These are phyloP conservation scores for Schwanniomyces pseudopolymorphus DNA, from an alignment of 805 yeast genomes.

Conservation along the genomic window DNA sequence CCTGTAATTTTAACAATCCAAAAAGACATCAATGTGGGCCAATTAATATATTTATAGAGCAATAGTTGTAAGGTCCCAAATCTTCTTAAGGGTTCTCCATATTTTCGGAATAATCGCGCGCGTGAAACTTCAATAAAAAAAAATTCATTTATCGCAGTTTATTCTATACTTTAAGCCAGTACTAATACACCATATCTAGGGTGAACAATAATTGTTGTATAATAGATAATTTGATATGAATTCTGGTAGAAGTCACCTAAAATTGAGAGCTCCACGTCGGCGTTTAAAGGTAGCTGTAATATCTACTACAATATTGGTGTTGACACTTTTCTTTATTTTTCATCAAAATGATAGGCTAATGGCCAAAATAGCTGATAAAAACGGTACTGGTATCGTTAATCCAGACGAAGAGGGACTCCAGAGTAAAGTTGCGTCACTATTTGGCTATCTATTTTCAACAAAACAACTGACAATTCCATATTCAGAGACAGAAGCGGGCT, in stretches of 20 bases:
- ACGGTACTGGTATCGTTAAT: background rate
- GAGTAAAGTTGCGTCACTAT: background rate
- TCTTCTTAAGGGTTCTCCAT: background rate
- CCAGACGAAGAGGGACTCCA: background rate
- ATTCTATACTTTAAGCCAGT: too few relatives aligned
- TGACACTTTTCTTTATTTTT: background rate
- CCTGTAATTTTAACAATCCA: too few relatives aligned
- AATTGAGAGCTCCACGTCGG: background rate
- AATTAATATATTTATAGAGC: background rate
- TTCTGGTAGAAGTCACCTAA: background rate
- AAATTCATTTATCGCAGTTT: background rate
- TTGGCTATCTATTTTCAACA: background rate
- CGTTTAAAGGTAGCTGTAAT: background rate
- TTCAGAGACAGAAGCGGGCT: conserved; percentile 11
- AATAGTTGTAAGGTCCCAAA: background rate
- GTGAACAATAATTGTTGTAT: background rate
- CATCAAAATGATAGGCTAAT: background rate
- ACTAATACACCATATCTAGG: too few relatives aligned
- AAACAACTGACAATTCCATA: conserved; percentile 12
- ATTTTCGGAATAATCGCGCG: background rate
- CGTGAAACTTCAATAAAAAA: background rate
- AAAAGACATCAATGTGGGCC: too few relatives aligned
- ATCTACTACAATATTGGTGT: background rate
- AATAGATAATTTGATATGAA: background rate
- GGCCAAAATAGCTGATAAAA: background rate